Base-by-base conservation (phyloP, 257 asterid genomes). In the Voacanga thouarsii region DNA sequence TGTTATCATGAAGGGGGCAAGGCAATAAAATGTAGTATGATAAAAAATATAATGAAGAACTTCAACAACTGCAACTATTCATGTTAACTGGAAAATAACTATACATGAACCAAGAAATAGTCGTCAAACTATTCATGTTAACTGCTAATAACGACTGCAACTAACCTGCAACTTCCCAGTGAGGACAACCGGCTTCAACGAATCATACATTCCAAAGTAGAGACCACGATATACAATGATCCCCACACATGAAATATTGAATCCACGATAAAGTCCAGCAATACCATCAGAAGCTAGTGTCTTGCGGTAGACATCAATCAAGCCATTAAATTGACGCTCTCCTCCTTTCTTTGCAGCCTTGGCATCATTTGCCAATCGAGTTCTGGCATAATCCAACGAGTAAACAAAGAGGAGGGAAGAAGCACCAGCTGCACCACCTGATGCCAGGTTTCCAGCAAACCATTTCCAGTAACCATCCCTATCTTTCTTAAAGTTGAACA, bases 401-500 rank as follows among this genome's bases (percentile, higher is more conserved):
- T 86, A 86, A 26, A 86, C 89, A 79, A 86, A 86, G 24, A 86
- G 79, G n/a, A 80, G 82, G 30, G 89, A 86, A 56, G 87, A 81
- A 56, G 89, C 87, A 76, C 89, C 89, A 49, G 89, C 89, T n/a
- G 89, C 89, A 51, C 89, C 85, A 43, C 87, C 89, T n/a, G 89
- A 86, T 53, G 74, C 87, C 66, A 86, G 75, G 63, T 86, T 86
- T 14, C 87, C 87, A 24, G 86, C 86, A 56, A 85, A 85, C 88
- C 88, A 85, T 71, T 82, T 82, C 88, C 88, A 85, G 85, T 83
- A 86, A 24, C 89, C 89, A 56, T 86, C 87, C 33, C 72, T 81
- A 61, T 86, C 85, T 69, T 86, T 86, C 72, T 71, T 83, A 60
- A 83, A 86, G 85, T 86, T 86, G 73, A 83, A 77, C 65, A 81